Conservation (phyloP, 2,329 filamentous ascomycete genomes). For the Xylaria arbuscula region DNA sequence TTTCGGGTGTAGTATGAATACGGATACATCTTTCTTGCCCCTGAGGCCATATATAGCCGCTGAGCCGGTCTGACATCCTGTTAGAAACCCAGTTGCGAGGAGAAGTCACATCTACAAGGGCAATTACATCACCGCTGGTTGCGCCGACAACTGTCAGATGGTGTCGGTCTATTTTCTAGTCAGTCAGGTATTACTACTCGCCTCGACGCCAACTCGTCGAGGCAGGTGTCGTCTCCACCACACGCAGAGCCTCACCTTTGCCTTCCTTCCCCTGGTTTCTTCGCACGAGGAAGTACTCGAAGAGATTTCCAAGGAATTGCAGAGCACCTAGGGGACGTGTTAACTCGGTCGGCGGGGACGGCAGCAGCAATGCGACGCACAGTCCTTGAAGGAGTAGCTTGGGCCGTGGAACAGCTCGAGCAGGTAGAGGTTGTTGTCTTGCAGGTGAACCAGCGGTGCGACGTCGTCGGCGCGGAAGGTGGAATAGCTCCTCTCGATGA, state of each 20-base stretch:
- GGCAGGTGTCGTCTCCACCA: not conserved
- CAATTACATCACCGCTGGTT: constrained; percentile 75
- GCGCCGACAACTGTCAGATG: constrained; percentile 89
- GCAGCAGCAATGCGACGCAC: constrained; percentile 49
- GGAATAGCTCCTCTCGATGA: constrained; percentile 86
- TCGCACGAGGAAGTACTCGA: constrained; percentile 85
- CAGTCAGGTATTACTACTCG: constrained; percentile 13
- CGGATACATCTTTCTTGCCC: constrained; percentile 95
- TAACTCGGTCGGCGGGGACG: constrained; percentile 7
- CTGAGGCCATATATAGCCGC: constrained; percentile 95
- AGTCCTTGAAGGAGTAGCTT: constrained; percentile 95
- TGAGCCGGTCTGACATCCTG: constrained; percentile 75
- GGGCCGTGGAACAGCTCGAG: constrained; percentile 97
- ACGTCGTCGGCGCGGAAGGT: constrained; percentile 86
- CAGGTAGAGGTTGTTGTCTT: constrained; percentile 81
- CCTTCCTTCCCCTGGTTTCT: constrained; percentile 77
- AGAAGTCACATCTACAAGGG: not conserved
- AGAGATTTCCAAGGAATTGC: constrained; percentile 96
- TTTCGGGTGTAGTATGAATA: constrained; percentile 94
- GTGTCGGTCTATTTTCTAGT: constrained; percentile 66
- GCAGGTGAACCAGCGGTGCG: constrained; percentile 82
- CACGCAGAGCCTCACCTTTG: constrained; percentile 37
- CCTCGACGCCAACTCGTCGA: no score
- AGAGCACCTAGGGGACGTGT: constrained; percentile 64
- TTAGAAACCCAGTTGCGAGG: constrained; percentile 13